Percentiles rank a stretch among this genome's conserved stretches.
These are phyloP conservation scores for Trametes cinnabarina DNA, from an alignment of 768 basidiomycete species.

Conservation along the genomic window DNA sequence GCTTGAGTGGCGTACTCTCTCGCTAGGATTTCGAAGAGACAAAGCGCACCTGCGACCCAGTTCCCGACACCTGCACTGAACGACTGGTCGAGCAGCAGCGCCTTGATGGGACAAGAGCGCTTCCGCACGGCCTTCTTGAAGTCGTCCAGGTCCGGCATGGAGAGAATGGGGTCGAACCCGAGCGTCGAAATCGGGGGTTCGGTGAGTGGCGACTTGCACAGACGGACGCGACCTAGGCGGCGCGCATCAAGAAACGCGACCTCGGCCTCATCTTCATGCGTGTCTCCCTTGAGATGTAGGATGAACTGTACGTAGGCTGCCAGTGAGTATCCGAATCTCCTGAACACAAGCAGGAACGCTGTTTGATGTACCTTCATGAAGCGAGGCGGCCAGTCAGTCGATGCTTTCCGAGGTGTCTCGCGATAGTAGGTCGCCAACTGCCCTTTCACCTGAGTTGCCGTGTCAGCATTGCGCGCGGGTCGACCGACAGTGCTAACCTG, in stretches of 20 bases:
- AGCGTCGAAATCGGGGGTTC: slow-evolving; percentile 72
- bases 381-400: slow-evolving; percentile 61
- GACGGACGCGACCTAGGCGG: slow-evolving; percentile 66
- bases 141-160: slow-evolving; percentile 55
- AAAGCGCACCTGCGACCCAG: slow-evolving; percentile 67
- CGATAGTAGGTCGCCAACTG: slow-evolving; percentile 48
- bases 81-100: slow-evolving; percentile 73
- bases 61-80: slow-evolving; percentile 83
- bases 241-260: slow-evolving; percentile 73
- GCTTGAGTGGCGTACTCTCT: not conserved
- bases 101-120: slow-evolving; percentile 66
- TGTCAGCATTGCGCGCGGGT: too few relatives aligned
- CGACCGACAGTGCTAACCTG: too few relatives aligned
- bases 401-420: slow-evolving; percentile 39
- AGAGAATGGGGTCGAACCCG: slow-evolving; percentile 76
- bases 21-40: not conserved
- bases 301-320: slow-evolving; percentile 50
- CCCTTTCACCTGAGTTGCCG: slow-evolving; percentile 54
- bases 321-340: too few relatives aligned
- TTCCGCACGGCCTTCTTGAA: slow-evolving; percentile 50
- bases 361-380: slow-evolving; percentile 53
- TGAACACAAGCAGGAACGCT: too few relatives aligned
- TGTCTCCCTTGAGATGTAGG: slow-evolving; percentile 49
- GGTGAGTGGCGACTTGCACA: slow-evolving; percentile 51
- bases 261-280: slow-evolving; percentile 40